These are phyloP conservation scores for Zelonia costaricensis DNA, from an alignment of 208 protist species.

Conservation along the genomic window DNA sequence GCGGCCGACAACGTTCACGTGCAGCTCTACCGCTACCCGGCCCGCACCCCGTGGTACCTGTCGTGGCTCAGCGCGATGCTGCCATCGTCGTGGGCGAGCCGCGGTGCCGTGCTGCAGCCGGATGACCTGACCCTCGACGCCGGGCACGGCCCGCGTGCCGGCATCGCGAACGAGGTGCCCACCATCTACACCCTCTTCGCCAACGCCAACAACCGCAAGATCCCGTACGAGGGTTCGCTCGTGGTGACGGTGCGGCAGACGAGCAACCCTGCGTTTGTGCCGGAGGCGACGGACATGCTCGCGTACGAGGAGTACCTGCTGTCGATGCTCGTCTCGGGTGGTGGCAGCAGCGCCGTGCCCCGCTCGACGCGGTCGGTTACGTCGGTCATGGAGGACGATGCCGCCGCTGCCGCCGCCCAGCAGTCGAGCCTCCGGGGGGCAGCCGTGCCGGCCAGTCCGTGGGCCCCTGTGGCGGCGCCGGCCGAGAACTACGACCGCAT, in stretches of 20 bases:
- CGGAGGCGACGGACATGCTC: slow-evolving; percentile 40
- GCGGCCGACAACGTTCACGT: slow-evolving; percentile 42
- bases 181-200: slow-evolving; percentile 57
- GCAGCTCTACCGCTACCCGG: slow-evolving; percentile 79
- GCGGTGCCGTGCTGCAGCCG: slow-evolving; percentile 24
- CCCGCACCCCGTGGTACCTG: slow-evolving; percentile 58
- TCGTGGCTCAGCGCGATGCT: slow-evolving; percentile 40
- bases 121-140: slow-evolving; percentile 2
- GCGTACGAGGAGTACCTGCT: slow-evolving; percentile 71
- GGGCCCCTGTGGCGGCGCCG: not conserved
- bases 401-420: not conserved
- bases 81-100: slow-evolving; percentile 33
- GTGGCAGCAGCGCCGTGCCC: slow-evolving; percentile 34
- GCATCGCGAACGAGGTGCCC: slow-evolving; percentile 14
- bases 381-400: not conserved
- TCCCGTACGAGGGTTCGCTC: slow-evolving; percentile 55
- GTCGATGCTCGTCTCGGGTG: slow-evolving; percentile 41
- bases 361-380: slow-evolving; percentile 5
- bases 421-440: not conserved
- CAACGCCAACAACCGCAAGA: slow-evolving; percentile 46
- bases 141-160: not conserved
- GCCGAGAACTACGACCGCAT: slow-evolving; percentile 43
- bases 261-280: slow-evolving; percentile 16
- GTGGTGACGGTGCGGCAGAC: slow-evolving; percentile 28
- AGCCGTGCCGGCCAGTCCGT: slow-evolving; percentile 19